A percentile compares a stretch with the other conserved stretches of the same genome.
Conservation (phyloP, 179 eudicot species). For the Silene coronaria region DNA sequence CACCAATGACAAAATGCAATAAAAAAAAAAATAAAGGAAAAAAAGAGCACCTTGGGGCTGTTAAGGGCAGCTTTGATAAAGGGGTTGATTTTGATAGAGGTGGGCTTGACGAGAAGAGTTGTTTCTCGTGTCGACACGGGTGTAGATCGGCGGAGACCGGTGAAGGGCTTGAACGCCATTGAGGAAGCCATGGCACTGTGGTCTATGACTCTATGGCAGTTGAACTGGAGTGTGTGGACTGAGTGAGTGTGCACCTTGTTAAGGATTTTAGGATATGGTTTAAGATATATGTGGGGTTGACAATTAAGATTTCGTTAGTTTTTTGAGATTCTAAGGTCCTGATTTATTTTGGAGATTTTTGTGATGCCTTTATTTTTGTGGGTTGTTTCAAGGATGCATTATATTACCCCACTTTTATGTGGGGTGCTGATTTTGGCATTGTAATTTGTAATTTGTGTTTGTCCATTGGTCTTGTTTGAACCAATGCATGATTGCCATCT, state of each 20-base stretch:
- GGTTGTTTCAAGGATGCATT: not conserved
- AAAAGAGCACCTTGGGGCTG: slow-evolving; percentile 44
- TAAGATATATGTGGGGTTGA: slow-evolving; percentile 28
- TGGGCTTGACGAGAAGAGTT: slow-evolving; percentile 18
- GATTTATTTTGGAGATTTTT: slow-evolving; percentile 30
- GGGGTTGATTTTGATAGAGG: slow-evolving; percentile 14
- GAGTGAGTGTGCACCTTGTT: slow-evolving; percentile 1
- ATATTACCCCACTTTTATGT: not conserved
- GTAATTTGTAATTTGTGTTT: too few species aligned
- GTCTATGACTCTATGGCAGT: not conserved
- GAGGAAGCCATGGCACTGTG: slow-evolving; percentile 37
- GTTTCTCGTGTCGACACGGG: slow-evolving; percentile 21
- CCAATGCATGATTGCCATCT: not conserved
- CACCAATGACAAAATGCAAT: not conserved
- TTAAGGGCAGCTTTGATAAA: slow-evolving; percentile 41
- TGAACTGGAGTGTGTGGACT: not conserved
- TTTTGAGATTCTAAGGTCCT: slow-evolving; percentile 32
- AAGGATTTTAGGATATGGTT: slow-evolving; percentile 50
- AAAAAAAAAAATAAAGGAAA: too few species aligned
- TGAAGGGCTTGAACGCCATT: slow-evolving; percentile 47
- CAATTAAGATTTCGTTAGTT: slow-evolving; percentile 39
- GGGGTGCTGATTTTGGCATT: not conserved
- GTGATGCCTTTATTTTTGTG: slow-evolving; percentile 14
- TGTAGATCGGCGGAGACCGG: slow-evolving; percentile 55
- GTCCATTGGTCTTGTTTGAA: not conserved